Evolutionary conservation across 257 asterid genomes (phyloP).

Genomic region (Fraxinus americana): DNA sequence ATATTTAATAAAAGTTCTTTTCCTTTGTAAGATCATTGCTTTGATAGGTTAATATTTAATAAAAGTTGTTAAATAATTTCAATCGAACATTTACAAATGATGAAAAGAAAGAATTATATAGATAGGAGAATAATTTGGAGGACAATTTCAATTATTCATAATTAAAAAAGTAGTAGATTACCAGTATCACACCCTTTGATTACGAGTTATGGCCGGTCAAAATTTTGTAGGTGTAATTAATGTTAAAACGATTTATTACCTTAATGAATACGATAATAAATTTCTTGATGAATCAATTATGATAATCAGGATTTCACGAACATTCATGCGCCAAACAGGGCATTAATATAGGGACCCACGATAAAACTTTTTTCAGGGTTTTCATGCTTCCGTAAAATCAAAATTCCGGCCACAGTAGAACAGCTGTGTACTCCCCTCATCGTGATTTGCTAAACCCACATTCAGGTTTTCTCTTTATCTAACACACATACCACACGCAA

Average conservation of each 20-base stretch:
- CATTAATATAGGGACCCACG: neutral
- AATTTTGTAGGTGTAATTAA: neutral
- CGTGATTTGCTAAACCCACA: conserved; percentile 6
- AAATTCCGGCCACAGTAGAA: conserved; percentile 7
- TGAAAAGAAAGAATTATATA: too few relatives aligned
- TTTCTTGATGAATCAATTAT: neutral
- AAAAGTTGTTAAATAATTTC: too few relatives aligned
- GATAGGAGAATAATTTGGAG: too few relatives aligned
- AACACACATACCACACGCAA: neutral
- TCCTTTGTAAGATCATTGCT: too few relatives aligned
- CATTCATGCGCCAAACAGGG: neutral
- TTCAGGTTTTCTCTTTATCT: conserved; percentile 7
- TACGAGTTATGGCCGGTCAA: neutral
- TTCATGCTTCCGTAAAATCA: neutral
- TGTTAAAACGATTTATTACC: neutral
- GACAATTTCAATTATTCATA: too few relatives aligned
- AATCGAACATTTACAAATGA: too few relatives aligned
- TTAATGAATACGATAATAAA: neutral
- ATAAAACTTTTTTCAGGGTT: neutral
- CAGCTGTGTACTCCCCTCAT: neutral
- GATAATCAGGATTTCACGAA: neutral
- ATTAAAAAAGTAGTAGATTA: too few relatives aligned
- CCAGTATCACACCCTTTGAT: too few relatives aligned
- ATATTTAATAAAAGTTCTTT: too few relatives aligned
- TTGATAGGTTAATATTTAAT: too few relatives aligned